Conservation (phyloP, 441 rosid genomes). For the Eruca vesicaria region DNA sequence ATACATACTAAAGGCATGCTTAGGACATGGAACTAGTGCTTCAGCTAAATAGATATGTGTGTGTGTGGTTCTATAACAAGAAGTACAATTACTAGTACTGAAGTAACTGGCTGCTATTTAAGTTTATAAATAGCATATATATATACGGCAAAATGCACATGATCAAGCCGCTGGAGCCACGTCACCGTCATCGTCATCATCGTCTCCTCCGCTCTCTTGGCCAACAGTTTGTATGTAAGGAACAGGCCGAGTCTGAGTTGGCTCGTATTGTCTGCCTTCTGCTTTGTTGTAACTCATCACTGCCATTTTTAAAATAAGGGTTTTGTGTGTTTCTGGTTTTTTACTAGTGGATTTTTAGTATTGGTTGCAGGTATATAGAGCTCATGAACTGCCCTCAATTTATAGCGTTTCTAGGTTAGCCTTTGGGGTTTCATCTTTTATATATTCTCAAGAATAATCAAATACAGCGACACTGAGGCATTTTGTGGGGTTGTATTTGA, state of each 20-base stretch:
- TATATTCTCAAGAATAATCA: conserved; percentile 18
- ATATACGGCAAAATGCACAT: conserved; percentile 12
- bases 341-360: background rate
- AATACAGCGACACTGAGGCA: conserved; percentile 1
- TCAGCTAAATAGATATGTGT: background rate
- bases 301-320: conserved; percentile 25
- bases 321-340: conserved; percentile 19
- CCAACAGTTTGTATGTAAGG: conserved; percentile 16
- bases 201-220: conserved; percentile 38
- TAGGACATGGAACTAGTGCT: conserved; percentile 15
- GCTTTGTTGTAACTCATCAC: conserved; percentile 26
- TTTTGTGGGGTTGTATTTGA: conserved; percentile 24
- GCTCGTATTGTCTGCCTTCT: conserved; percentile 24
- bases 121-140: conserved; percentile 13
- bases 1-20: conserved; percentile 4
- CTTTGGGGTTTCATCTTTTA: background rate
- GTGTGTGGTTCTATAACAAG: conserved; percentile 10
- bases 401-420: conserved; percentile 25
- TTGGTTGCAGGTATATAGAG: conserved; percentile 9
- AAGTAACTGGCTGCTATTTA: conserved; percentile 1
- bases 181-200: conserved; percentile 36
- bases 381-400: conserved; percentile 16
- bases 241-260: conserved; percentile 19
- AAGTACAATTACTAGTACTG: conserved; percentile 12
- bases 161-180: conserved; percentile 39